These are phyloP conservation scores for Halophytophthora batemanensis DNA, from an alignment of 352 stramenopile species.

Conservation along the genomic window DNA sequence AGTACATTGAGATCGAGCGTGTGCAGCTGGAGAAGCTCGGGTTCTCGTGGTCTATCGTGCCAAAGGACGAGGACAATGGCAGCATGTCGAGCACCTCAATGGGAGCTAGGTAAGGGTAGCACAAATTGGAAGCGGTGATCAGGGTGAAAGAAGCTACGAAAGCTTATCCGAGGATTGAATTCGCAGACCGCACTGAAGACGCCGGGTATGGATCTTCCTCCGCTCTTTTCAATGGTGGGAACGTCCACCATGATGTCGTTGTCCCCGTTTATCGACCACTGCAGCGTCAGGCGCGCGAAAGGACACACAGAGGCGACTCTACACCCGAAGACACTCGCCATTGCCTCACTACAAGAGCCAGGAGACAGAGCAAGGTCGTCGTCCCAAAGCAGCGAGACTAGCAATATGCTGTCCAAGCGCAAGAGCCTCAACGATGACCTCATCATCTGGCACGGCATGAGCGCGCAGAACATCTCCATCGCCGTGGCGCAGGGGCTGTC, in stretches of 20 bases:
- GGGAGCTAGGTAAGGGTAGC: neutral
- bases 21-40: constrained; percentile 41
- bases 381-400: neutral
- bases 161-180: neutral
- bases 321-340: no score
- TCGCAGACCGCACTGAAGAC: no score
- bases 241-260: no score
- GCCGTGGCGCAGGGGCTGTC: constrained; percentile 28
- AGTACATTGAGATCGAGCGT: constrained; percentile 55
- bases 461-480: constrained; percentile 47
- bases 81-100: constrained; percentile 6
- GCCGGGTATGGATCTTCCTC: no score
- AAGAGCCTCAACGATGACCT: constrained; percentile 54
- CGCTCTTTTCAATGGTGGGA: no score
- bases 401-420: constrained; percentile 39
- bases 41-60: constrained; percentile 39
- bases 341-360: constrained; percentile 1
- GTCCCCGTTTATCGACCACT: no score
- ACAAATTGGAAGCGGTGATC: neutral
- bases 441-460: constrained; percentile 54
- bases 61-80: constrained; percentile 5
- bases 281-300: no score
- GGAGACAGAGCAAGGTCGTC: neutral
- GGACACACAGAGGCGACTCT: no score
- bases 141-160: neutral